Evolutionary conservation across 2,329 filamentous ascomycete genomes (phyloP), one percentile per base, ranked within the genome.

Genomic region (Acarospora socialis): DNA sequence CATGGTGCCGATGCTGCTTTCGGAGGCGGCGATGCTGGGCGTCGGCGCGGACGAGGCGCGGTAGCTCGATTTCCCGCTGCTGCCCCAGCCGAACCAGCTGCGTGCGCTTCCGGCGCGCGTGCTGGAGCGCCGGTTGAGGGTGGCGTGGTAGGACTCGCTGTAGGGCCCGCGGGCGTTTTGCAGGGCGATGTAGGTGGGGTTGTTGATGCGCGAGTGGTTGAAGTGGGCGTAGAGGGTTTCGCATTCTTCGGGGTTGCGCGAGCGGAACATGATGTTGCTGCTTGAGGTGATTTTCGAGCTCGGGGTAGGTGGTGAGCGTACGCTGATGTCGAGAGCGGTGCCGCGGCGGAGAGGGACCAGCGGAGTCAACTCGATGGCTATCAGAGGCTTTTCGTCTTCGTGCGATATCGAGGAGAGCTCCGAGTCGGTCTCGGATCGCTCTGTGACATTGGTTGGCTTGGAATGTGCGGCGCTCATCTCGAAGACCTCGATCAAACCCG

Each of bases 291-390:
- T 68, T 45, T 73, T 71, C 4, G 80, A 84, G 40, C 80, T 72
- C 20, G 66, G 52, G 5, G 80, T 79, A 16, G 86, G 79, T 2
- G 82, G 82, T 5, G 87, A 94, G 30, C 84, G 79, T 42, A 98
- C 82, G 43, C 92, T 90, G 33, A 98, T 81, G 52, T 98, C 90
- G 19, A 98, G 71, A 3, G 81, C 81, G 14, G 84, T 98, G 46
- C 86, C 90, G 47, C 87, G 79, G 40, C 87, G 74, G 39, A 95
- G 75, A 43, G 86, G 79, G 5, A 95, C 87, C 21, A 93, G 64
- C 1, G 90, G 90, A 1, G 87, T 95, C 24, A 98, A 71, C 48
- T 93, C 83, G 20, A 94, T 70, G 4, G 78, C 80, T 37, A 77
- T 55, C 19, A 77, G 55, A 19, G 71, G 73, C 34, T 61, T 59